A percentile compares a stretch with the other conserved stretches of the same genome.
Evolutionary conservation across 202 grass and related monocot species (phyloP).

Genomic region (Saccharum hybrid): DNA sequence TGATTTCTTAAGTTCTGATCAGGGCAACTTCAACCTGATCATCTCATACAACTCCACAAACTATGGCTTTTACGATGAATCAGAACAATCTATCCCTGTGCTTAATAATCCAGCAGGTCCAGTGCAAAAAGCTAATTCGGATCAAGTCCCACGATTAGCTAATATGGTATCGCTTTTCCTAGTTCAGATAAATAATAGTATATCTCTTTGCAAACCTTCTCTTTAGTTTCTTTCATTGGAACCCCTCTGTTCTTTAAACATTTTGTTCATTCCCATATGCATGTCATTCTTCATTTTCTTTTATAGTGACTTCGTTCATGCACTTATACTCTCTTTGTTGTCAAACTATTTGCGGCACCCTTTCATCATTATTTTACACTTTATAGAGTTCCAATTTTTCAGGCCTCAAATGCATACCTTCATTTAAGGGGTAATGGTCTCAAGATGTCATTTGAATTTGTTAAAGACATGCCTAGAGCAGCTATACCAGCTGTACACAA

Average conservation of each 20-base stretch:
- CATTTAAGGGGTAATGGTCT: conserved; percentile 39
- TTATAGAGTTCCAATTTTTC: conserved; percentile 12
- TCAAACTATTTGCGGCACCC: conserved; percentile 8
- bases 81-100: not conserved
- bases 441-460: conserved; percentile 62
- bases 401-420: conserved; percentile 68
- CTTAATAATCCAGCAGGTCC: not conserved
- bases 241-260: conserved; percentile 3
- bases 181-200: conserved; percentile 10
- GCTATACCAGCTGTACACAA: not conserved
- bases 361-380: conserved; percentile 14
- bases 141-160: conserved; percentile 40
- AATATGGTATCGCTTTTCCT: conserved; percentile 53
- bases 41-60: conserved; percentile 10
- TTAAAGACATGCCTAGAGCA: conserved; percentile 60
- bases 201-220: not conserved
- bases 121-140: not conserved
- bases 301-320: not conserved
- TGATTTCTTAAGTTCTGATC: conserved; percentile 60
- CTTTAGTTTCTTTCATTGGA: conserved; percentile 1
- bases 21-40: conserved; percentile 20
- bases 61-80: not conserved
- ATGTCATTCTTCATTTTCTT: conserved; percentile 13
- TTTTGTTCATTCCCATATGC: not conserved
- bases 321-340: not conserved